Percentiles rank a stretch among this genome's conserved stretches.
These are phyloP conservation scores for Podospora sp. DNA, from an alignment of 495 filamentous ascomycete genomes.

Conservation along the genomic window DNA sequence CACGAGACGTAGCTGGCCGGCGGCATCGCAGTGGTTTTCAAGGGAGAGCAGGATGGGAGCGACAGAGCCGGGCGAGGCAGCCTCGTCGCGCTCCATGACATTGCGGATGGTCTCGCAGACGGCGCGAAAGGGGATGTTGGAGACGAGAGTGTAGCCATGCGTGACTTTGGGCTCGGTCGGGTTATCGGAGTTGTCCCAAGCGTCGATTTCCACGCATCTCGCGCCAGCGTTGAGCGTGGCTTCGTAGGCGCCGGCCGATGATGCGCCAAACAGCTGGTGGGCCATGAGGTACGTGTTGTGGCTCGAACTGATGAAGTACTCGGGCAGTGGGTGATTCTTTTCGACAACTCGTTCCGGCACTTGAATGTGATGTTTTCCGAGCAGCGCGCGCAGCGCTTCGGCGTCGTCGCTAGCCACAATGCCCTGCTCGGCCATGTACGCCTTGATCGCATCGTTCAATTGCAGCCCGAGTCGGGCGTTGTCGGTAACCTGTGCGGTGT, in stretches of 20 bases:
- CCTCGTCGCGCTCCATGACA: constrained; percentile 48
- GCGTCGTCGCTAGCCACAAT: constrained; percentile 42
- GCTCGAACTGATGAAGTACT: constrained; percentile 68
- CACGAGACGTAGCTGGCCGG: constrained; percentile 52
- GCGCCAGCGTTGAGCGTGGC: constrained; percentile 52
- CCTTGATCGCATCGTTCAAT: constrained; percentile 51
- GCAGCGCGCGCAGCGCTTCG: constrained; percentile 34
- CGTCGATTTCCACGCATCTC: constrained; percentile 61
- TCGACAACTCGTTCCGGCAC: constrained; percentile 48
- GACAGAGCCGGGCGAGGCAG: constrained; percentile 26
- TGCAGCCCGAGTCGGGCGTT: constrained; percentile 46
- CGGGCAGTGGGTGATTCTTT: constrained; percentile 50
- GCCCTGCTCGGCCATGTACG: constrained; percentile 44
- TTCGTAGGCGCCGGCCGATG: constrained; percentile 51
- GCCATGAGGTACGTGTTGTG: constrained; percentile 73
- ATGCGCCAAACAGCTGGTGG: constrained; percentile 55
- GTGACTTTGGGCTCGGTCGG: constrained; percentile 57
- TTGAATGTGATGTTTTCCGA: constrained; percentile 48
- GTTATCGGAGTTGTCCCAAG: constrained; percentile 56
- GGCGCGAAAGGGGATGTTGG: constrained; percentile 54
- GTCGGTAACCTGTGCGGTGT: constrained; percentile 40
- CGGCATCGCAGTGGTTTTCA: constrained; percentile 54
- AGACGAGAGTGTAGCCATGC: constrained; percentile 58
- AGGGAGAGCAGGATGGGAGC: constrained; percentile 56
- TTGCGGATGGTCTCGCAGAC: constrained; percentile 57